A percentile compares a stretch with the other conserved stretches of the same genome.
These are phyloP conservation scores for Chaetomium strumarium DNA, from an alignment of 2,329 filamentous ascomycete species.

Conservation along the genomic window DNA sequence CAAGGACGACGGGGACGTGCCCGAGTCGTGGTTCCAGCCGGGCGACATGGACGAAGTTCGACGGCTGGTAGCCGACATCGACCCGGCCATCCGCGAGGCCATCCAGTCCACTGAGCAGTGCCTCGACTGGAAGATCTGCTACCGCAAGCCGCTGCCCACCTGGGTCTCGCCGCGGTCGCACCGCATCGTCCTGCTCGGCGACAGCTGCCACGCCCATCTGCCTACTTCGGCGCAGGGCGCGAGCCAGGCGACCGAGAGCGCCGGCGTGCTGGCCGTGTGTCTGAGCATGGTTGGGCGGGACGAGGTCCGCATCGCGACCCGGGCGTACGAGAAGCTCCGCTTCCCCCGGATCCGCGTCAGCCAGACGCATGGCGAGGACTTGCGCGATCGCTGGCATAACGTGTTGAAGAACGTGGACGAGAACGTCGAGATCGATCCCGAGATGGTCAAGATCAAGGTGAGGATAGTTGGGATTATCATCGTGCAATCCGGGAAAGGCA, in stretches of 20 bases:
- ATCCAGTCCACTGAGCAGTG: conserved; percentile 40
- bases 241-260: conserved; percentile 49
- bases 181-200: conserved; percentile 45
- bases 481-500: too few relatives aligned
- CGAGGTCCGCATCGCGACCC: conserved; percentile 36
- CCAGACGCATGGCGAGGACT: conserved; percentile 39
- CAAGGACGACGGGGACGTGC: conserved; percentile 39
- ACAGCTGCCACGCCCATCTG: conserved; percentile 49
- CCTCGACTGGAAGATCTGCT: conserved; percentile 51
- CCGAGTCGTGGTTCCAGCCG: conserved; percentile 43
- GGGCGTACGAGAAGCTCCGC: conserved; percentile 39
- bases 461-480: too few relatives aligned
- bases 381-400: conserved; percentile 40
- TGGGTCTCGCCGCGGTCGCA: conserved; percentile 45
- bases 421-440: conserved; percentile 39
- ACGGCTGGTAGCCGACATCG: conserved; percentile 33
- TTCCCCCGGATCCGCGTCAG: conserved; percentile 36
- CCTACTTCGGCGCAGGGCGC: conserved; percentile 49
- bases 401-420: conserved; percentile 37
- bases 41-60: conserved; percentile 41
- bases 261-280: conserved; percentile 39
- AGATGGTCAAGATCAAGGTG: conserved; percentile 37
- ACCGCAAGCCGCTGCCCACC: conserved; percentile 45
- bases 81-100: conserved; percentile 41
- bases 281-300: conserved; percentile 38